Evolutionary conservation across 78 protist genomes (phyloP), one percentile per base, ranked within the genome.

Genomic region (Chrysochromulina tobinii): DNA sequence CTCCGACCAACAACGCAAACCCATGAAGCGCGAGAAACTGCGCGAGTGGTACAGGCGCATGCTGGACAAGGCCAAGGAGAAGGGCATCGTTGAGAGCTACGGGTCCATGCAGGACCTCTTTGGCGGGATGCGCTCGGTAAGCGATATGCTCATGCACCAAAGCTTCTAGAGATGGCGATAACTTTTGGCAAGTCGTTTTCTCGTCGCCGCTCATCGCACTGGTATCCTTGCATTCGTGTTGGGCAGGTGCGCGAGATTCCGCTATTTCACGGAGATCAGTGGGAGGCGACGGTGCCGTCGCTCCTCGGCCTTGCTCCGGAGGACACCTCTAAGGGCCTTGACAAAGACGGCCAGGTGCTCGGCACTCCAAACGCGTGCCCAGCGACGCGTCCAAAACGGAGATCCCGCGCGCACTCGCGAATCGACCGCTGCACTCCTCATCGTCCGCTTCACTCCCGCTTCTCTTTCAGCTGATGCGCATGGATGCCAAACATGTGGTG

Each of bases 11-110:
- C 84, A 75, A 5, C 55, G 55, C 53, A 48, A 51, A 8, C 84
- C 84, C 12, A 75, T 75, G 84, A 75, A 75, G 57, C 84, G 84
- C 38, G 84, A 75, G 6, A 75, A 75, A 58, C n/a, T 75, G 84
- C 84, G 84, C 57, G 58, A 50, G 59, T 75, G 84, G 84, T 75
- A 73, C 83, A 50, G 8, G 84, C 6, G 25, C 27, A 75, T 75
- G 84, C 84, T 75, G 17, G 84, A 75, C 48, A 75, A 75, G 57
- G 84, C 84, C 21, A 51, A 51, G 84, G 84, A 3, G 12, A 50
- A 50, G 6, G 48, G 11, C 1, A 1, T 75, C 6, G 59, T 75
- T 3, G 59, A 38, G 38, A 4, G 3, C n/a, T 75, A 38, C n/a
- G 84, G 84, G 21, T 2, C 69, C 8, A 69, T 69, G 79, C 79